Conservation (phyloP, 371 early-diverging fungal species). For the Mortierella sp. region DNA sequence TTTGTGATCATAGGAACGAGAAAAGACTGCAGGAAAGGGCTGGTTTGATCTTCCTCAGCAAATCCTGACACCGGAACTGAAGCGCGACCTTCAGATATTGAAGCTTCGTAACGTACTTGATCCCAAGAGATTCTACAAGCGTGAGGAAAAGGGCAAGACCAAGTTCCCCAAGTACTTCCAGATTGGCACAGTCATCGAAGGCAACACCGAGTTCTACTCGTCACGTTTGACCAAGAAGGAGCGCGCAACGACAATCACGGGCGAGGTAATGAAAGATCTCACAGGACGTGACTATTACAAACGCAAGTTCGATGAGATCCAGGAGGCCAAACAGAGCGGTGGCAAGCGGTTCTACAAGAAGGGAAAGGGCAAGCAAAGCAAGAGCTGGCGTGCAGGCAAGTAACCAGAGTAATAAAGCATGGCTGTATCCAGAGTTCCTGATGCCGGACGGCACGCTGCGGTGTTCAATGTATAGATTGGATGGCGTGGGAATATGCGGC, state of each 20-base stretch:
- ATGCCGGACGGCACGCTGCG: no score
- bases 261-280: constrained; percentile 86
- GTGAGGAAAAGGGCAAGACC: constrained; percentile 70
- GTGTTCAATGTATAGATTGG: no score
- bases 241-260: constrained; percentile 84
- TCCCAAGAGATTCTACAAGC: constrained; percentile 93
- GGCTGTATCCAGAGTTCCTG: no score
- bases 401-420: no score
- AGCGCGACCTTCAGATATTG: constrained; percentile 88
- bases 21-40: constrained; percentile 75
- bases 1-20: constrained; percentile 60
- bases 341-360: constrained; percentile 71
- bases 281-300: constrained; percentile 84
- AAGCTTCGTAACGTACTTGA: constrained; percentile 91
- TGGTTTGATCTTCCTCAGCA: constrained; percentile 96
- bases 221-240: constrained; percentile 87
- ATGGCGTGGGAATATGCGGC: no score
- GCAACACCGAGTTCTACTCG: constrained; percentile 89
- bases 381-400: constrained; percentile 48
- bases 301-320: constrained; percentile 83
- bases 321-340: constrained; percentile 68
- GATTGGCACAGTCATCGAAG: constrained; percentile 91
- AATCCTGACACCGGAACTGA: constrained; percentile 87
- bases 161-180: constrained; percentile 91
- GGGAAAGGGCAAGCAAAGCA: constrained; percentile 52